Percentiles rank a stretch among this genome's conserved stretches.
These are phyloP conservation scores for Venturia oleaginea DNA, from an alignment of 2,329 filamentous ascomycete species.

Conservation along the genomic window DNA sequence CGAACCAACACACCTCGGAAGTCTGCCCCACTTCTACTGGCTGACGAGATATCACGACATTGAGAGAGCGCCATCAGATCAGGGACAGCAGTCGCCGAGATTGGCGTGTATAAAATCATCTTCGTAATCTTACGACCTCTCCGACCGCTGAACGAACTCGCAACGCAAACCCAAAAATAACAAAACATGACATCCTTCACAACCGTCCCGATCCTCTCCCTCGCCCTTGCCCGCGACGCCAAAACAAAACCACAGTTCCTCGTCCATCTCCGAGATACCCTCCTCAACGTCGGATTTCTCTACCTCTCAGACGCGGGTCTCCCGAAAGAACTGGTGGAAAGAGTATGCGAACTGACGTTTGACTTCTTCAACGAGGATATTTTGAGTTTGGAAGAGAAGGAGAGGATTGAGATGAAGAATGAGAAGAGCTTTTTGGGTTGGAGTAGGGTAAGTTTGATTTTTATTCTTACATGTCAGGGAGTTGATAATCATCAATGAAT, in stretches of 20 bases:
- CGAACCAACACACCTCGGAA: neutral
- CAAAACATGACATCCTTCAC: constrained; percentile 45
- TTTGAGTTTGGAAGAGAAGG: constrained; percentile 67
- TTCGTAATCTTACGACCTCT: no score
- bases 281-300: constrained; percentile 81
- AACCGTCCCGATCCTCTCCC: constrained; percentile 67
- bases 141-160: neutral
- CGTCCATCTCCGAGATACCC: constrained; percentile 58
- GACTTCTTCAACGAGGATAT: constrained; percentile 56
- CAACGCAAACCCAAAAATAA: neutral
- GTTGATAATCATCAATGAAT: no score
- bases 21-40: neutral
- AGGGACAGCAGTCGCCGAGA: no score
- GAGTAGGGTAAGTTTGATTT: constrained; percentile 31
- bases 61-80: neutral
- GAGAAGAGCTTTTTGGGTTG: constrained; percentile 39
- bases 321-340: constrained; percentile 51
- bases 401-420: constrained; percentile 44
- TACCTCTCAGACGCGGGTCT: constrained; percentile 77
- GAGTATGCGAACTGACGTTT: constrained; percentile 51
- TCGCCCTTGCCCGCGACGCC: constrained; percentile 55
- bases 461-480: no score
- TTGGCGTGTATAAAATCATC: no score
- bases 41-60: constrained; percentile 3
- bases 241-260: constrained; percentile 66